phyloP scores from a whole-genome alignment of 129 eudicot species.

The Solidago caesia region DNA sequence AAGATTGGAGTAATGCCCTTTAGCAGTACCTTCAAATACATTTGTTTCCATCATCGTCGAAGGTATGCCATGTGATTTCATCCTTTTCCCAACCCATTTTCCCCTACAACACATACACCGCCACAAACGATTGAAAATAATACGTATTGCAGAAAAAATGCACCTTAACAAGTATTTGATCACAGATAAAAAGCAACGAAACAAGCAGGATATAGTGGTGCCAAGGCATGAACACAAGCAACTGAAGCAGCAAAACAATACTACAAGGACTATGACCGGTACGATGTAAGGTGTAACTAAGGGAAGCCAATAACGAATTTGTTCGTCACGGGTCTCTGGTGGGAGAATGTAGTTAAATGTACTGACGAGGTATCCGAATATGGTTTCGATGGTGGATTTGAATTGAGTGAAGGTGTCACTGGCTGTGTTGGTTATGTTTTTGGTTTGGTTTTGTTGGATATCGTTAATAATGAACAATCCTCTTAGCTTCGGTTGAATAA shows the following conservation, averaged over 20 bases:
- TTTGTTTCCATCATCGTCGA: neutral
- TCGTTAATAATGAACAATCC: slow-evolving; percentile 5
- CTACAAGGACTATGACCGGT: neutral
- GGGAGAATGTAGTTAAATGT: slow-evolving; percentile 2
- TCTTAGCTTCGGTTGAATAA: slow-evolving; percentile 1
- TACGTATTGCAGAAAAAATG: neutral
- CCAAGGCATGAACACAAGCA: neutral
- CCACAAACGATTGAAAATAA: neutral
- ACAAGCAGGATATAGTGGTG: neutral
- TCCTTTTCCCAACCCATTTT: neutral
- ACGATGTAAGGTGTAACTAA: neutral
- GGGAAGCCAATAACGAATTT: slow-evolving; percentile 8
- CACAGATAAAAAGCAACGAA: neutral
- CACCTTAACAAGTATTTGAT: neutral
- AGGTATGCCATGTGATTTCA: neutral
- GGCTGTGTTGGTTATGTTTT: neutral
- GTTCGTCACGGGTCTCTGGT: slow-evolving; percentile 7
- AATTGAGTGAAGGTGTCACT: neutral
- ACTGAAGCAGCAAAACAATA: neutral
- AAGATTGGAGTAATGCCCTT: neutral
- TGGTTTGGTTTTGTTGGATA: neutral
- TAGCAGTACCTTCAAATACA: neutral
- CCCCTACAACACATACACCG: neutral
- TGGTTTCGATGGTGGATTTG: neutral
- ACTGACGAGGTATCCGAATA: slow-evolving; percentile 5